These are phyloP conservation scores for Erythrophleum fordii DNA, from an alignment of 306 rosid species.

Conservation along the genomic window DNA sequence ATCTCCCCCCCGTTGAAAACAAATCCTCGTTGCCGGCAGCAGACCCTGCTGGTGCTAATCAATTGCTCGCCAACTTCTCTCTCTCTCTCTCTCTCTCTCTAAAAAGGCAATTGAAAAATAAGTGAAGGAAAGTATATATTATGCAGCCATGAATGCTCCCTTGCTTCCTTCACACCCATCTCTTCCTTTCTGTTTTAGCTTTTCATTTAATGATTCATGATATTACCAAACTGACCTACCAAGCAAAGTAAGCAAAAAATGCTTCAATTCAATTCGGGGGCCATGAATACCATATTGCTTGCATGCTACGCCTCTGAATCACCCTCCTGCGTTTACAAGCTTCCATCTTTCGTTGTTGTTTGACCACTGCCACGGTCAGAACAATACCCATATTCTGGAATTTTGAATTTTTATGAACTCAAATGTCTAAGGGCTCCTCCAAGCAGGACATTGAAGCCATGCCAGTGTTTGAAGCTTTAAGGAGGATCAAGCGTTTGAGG, in stretches of 20 bases:
- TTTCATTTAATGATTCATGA: conserved; percentile 33
- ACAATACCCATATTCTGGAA: conserved; percentile 34
- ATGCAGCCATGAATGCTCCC: conserved; percentile 67
- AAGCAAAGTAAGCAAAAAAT: conserved; percentile 53
- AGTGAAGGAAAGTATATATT: not conserved
- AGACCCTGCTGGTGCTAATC: not conserved
- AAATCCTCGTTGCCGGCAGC: not conserved
- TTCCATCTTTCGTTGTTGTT: not conserved
- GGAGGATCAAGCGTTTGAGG: conserved; percentile 59
- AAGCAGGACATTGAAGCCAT: conserved; percentile 51
- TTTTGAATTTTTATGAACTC: not conserved
- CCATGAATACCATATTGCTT: conserved; percentile 42
- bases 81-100: not conserved
- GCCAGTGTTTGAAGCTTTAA: conserved; percentile 54
- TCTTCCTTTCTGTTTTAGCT: conserved; percentile 28
- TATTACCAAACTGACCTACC: conserved; percentile 61
- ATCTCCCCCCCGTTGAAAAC: too few species aligned
- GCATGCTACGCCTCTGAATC: conserved; percentile 17
- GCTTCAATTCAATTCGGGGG: conserved; percentile 10
- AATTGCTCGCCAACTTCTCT: conserved; percentile 2
- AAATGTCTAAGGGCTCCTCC: conserved; percentile 56
- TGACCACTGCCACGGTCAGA: conserved; percentile 16
- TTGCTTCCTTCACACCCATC: conserved; percentile 87
- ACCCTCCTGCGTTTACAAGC: conserved; percentile 4
- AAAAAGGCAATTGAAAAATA: conserved; percentile 4